These are phyloP conservation scores for Naegleria lovaniensis DNA, from an alignment of 208 protist species.

Conservation along the genomic window DNA sequence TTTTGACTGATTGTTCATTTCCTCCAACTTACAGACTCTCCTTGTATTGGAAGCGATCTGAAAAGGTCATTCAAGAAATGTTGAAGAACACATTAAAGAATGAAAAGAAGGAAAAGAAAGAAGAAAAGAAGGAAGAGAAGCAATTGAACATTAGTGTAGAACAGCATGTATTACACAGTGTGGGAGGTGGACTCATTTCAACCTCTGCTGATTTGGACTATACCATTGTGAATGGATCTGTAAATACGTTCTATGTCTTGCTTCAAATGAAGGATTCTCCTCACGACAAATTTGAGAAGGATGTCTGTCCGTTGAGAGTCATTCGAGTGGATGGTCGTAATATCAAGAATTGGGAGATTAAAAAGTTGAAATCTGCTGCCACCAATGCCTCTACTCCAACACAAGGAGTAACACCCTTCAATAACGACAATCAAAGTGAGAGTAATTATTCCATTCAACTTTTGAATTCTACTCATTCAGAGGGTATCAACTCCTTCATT, in stretches of 20 bases:
- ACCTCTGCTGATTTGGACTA: not conserved
- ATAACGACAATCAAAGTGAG: not conserved
- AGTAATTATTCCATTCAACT: not conserved
- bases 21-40: not conserved
- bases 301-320: not conserved
- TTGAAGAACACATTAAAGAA: not conserved
- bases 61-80: not conserved
- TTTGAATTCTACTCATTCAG: not conserved
- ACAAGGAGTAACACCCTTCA: not conserved
- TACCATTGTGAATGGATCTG: not conserved
- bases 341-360: constrained; percentile 11
- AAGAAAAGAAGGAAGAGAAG: not conserved
- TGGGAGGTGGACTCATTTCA: not conserved
- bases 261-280: not conserved
- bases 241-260: not conserved
- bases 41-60: not conserved
- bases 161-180: not conserved
- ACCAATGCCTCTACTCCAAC: not conserved
- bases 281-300: not conserved
- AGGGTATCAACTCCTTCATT: not conserved
- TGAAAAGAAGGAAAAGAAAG: not conserved
- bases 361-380: not conserved
- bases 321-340: not conserved
- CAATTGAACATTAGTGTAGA: not conserved
- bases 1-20: not conserved